These are phyloP conservation scores for Grosmannia huntii DNA, from an alignment of 2,329 filamentous ascomycete species.

Conservation along the genomic window DNA sequence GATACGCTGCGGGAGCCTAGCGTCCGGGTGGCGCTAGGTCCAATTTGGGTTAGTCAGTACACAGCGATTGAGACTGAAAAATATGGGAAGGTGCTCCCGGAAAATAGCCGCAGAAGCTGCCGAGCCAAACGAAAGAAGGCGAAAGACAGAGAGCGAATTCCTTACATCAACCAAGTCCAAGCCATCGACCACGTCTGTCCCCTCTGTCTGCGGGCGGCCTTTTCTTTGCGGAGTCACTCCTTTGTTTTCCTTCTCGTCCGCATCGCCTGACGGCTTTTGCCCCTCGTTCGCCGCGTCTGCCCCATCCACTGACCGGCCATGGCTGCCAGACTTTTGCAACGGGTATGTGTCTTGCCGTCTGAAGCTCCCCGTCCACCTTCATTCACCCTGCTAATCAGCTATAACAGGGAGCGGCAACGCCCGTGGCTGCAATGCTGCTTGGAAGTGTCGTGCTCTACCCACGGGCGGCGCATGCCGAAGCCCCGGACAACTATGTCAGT, in stretches of 20 bases:
- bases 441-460: slow-evolving; percentile 35
- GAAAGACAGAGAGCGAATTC: slow-evolving; percentile 2
- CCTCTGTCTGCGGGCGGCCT: neutral
- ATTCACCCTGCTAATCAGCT: neutral
- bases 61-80: neutral
- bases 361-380: neutral
- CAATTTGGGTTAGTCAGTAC: neutral
- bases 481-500: slow-evolving; percentile 20
- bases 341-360: slow-evolving; percentile 26
- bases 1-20: neutral
- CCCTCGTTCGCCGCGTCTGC: neutral
- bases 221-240: neutral
- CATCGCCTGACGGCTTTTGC: neutral
- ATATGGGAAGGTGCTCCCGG: slow-evolving; percentile 5
- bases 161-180: neutral
- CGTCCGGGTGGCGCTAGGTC: neutral
- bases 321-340: slow-evolving; percentile 47
- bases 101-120: slow-evolving; percentile 13
- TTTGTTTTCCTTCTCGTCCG: neutral
- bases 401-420: slow-evolving; percentile 36
- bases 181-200: neutral
- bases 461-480: slow-evolving; percentile 38
- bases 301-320: slow-evolving; percentile 25
- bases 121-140: neutral
- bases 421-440: slow-evolving; percentile 38